Evolutionary conservation across 371 early-diverging fungal genomes (phyloP).

Genomic region (Synchytrium microbalum): DNA sequence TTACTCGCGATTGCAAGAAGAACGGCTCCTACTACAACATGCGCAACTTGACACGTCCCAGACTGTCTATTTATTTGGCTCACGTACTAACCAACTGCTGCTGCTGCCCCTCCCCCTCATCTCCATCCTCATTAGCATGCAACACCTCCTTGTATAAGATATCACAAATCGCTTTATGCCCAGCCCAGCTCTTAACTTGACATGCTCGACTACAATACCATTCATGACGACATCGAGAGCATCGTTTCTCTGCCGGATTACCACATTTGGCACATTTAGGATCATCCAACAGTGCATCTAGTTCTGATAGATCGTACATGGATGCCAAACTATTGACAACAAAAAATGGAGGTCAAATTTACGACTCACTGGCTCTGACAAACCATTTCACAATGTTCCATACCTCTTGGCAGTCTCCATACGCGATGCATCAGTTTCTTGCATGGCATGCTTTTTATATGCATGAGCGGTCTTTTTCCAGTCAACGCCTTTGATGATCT

Average conservation of each 20-base stretch:
- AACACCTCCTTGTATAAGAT: conserved; percentile 15
- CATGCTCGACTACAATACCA: conserved; percentile 47
- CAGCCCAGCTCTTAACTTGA: conserved; percentile 36
- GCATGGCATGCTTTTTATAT: conserved; percentile 6
- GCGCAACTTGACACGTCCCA: too few relatives aligned
- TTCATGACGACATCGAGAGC: conserved; percentile 38
- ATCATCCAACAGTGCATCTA: conserved; percentile 28
- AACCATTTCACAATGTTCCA: too few relatives aligned
- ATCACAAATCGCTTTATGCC: conserved; percentile 33
- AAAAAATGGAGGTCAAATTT: too few relatives aligned
- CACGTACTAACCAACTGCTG: too few relatives aligned
- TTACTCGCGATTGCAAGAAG: too few relatives aligned
- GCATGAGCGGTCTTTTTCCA: conserved; percentile 18
- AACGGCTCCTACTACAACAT: too few relatives aligned
- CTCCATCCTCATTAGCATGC: too few relatives aligned
- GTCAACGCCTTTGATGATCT: conserved; percentile 11
- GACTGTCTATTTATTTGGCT: too few relatives aligned
- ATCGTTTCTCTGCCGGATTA: conserved; percentile 30
- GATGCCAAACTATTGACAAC: conserved; percentile 36
- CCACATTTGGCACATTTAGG: conserved; percentile 43
- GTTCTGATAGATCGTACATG: conserved; percentile 34
- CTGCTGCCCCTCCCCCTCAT: too few relatives aligned
- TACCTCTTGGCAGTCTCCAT: conserved; percentile 17
- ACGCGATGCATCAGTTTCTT: neutral
- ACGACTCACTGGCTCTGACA: too few relatives aligned